Evolutionary conservation across 257 asterid species (phyloP).

Genomic region (Marsdenia floribunda): DNA sequence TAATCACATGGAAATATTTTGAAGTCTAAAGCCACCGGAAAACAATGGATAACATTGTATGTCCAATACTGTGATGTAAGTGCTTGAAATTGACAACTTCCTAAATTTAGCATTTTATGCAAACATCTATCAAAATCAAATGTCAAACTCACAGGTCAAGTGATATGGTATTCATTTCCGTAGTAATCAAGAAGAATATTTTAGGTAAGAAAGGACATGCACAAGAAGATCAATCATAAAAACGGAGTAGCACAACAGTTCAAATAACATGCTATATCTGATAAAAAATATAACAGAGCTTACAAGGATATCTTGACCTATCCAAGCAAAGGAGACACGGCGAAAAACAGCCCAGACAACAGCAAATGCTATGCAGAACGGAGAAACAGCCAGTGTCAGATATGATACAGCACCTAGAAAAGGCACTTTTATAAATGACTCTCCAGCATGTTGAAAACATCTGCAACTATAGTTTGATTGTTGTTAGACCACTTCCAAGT

Average conservation of each 20-base stretch:
- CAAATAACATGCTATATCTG: background rate
- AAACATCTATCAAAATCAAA: background rate
- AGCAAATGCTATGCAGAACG: slow-evolving; percentile 86
- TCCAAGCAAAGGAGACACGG: slow-evolving; percentile 80
- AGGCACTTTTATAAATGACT: slow-evolving; percentile 68
- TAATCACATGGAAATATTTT: background rate
- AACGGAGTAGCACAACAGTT: background rate
- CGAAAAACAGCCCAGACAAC: slow-evolving; percentile 89
- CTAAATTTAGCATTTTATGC: background rate
- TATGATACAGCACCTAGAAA: slow-evolving; percentile 77
- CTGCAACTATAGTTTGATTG: slow-evolving; percentile 68
- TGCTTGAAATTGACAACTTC: background rate
- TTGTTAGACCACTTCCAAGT: slow-evolving; percentile 25
- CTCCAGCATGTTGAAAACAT: slow-evolving; percentile 73
- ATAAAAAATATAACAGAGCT: slow-evolving; percentile 22
- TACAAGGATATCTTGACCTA: slow-evolving; percentile 99
- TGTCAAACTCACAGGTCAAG: background rate
- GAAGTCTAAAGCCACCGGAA: background rate
- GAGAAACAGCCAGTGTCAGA: slow-evolving; percentile 77
- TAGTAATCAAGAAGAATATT: background rate
- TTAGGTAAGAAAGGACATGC: too few species aligned
- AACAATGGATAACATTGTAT: background rate
- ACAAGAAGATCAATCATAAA: slow-evolving; percentile 1
- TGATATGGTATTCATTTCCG: background rate
- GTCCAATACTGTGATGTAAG: background rate